A percentile compares a stretch with the other conserved stretches of the same genome.
Evolutionary conservation across 345 rosid species (phyloP).

Genomic region (Acer campestre): DNA sequence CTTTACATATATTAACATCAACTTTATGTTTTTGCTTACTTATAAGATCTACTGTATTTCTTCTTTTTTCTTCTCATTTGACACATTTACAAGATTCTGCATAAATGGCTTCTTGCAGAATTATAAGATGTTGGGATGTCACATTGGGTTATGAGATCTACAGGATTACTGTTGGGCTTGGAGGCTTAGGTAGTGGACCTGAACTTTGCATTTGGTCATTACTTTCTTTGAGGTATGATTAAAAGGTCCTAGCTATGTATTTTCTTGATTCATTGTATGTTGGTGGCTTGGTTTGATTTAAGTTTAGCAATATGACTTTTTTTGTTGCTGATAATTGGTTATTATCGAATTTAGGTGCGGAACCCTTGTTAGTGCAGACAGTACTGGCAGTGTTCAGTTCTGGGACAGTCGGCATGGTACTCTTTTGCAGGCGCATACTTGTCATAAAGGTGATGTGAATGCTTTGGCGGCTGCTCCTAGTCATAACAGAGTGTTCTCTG

Average conservation of each 20-base stretch:
- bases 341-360: constrained; percentile 52
- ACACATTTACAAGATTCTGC: neutral
- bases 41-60: neutral
- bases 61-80: neutral
- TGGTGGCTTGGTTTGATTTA: neutral
- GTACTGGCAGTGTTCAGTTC: constrained; percentile 90
- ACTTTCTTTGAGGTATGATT: constrained; percentile 72
- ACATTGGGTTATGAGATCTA: constrained; percentile 65
- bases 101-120: constrained; percentile 44
- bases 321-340: constrained; percentile 20
- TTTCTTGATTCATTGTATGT: constrained; percentile 3
- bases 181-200: constrained; percentile 64
- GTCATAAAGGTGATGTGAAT: constrained; percentile 89
- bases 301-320: neutral
- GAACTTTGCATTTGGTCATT: constrained; percentile 88
- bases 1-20: neutral
- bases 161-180: constrained; percentile 84
- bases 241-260: neutral
- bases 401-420: constrained; percentile 92
- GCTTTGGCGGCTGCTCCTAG: constrained; percentile 83
- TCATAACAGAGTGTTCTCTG: constrained; percentile 85
- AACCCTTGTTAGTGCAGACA: constrained; percentile 90
- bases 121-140: constrained; percentile 92
- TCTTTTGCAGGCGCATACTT: constrained; percentile 73
- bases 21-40: neutral